These are phyloP conservation scores for Herpetomonas samuelpessoai DNA, from an alignment of 208 protist species.

Conservation along the genomic window DNA sequence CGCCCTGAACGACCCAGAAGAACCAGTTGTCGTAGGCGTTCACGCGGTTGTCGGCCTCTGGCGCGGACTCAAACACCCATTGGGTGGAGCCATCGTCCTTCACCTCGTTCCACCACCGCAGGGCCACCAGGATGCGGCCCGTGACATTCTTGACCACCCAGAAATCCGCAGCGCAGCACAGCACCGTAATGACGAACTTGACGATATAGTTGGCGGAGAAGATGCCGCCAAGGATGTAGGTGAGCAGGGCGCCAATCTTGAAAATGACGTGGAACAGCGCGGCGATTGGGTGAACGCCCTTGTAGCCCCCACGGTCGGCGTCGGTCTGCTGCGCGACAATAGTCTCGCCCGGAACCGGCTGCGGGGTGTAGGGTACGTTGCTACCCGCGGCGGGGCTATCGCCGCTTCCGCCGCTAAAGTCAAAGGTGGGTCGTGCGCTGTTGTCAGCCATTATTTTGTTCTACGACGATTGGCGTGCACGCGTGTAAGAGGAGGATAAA, in stretches of 20 bases:
- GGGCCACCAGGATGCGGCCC: slow-evolving; percentile 90
- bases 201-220: slow-evolving; percentile 70
- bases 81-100: slow-evolving; percentile 87
- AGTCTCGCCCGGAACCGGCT: not conserved
- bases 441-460: slow-evolving; percentile 6
- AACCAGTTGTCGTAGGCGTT: slow-evolving; percentile 81
- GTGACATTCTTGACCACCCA: slow-evolving; percentile 96
- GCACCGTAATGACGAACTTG: slow-evolving; percentile 83
- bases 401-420: slow-evolving; percentile 18
- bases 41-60: slow-evolving; percentile 56
- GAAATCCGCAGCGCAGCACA: slow-evolving; percentile 92
- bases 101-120: slow-evolving; percentile 96
- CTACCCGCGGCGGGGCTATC: slow-evolving; percentile 3
- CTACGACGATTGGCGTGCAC: too few species aligned
- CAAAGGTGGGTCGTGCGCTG: slow-evolving; percentile 11
- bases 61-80: slow-evolving; percentile 94
- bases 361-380: slow-evolving; percentile 8
- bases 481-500: too few species aligned
- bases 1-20: slow-evolving; percentile 68
- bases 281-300: slow-evolving; percentile 78
- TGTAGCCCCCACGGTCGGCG: slow-evolving; percentile 50
- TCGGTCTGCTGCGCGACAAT: slow-evolving; percentile 7
- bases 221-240: slow-evolving; percentile 69
- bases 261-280: slow-evolving; percentile 89
- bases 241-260: slow-evolving; percentile 75